Evolutionary conservation across 306 rosid genomes (phyloP).

Genomic region (Prunus mongolica): DNA sequence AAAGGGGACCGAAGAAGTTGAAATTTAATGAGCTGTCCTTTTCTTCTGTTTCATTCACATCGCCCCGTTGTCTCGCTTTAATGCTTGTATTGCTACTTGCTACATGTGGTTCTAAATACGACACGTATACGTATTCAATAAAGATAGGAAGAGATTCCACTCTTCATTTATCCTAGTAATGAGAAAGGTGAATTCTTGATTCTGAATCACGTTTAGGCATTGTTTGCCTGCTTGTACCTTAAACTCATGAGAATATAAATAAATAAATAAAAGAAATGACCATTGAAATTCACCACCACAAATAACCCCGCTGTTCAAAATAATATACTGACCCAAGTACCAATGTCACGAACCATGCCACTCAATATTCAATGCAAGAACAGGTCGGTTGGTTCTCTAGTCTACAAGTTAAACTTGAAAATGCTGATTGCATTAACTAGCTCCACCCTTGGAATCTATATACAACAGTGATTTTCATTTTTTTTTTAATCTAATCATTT

Average conservation of each 20-base stretch:
- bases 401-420: neutral
- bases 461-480: too few species aligned
- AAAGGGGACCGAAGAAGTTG: neutral
- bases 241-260: neutral
- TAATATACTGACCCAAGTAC: neutral
- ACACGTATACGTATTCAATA: neutral
- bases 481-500: too few species aligned
- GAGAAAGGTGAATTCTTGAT: too few species aligned
- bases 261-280: neutral
- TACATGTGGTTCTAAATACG: neutral
- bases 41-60: slow-evolving; percentile 2
- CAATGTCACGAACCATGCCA: slow-evolving; percentile 1
- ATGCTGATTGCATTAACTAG: slow-evolving; percentile 14
- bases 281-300: neutral
- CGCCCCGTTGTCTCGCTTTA: neutral
- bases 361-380: neutral
- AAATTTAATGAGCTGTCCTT: neutral
- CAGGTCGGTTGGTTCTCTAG: neutral
- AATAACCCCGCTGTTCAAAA: neutral
- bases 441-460: neutral
- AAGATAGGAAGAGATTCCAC: neutral
- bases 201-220: too few species aligned
- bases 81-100: neutral
- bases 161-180: neutral
- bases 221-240: neutral